A percentile compares a stretch with the other conserved stretches of the same genome.
Evolutionary conservation across 257 asterid genomes (phyloP).

Genomic region (Solanum lignicaule): DNA sequence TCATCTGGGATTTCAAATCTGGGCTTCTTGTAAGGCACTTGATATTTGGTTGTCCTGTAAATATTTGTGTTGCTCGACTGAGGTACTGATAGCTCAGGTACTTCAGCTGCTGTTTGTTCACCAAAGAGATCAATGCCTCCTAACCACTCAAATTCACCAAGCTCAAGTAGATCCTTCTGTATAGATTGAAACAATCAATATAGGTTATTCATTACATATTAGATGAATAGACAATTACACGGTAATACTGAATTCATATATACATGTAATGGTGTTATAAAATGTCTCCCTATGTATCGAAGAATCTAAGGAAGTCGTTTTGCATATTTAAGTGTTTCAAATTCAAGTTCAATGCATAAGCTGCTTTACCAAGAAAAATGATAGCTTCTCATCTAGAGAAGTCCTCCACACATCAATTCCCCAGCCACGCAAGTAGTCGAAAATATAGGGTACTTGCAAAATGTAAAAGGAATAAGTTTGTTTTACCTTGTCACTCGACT

Average conservation of each 20-base stretch:
- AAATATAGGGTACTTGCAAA: background rate
- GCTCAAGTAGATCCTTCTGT: slow-evolving; percentile 84
- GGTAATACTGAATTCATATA: background rate
- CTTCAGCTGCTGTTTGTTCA: slow-evolving; percentile 81
- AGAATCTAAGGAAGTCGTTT: background rate
- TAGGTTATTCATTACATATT: background rate
- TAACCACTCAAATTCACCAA: slow-evolving; percentile 73
- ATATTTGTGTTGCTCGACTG: slow-evolving; percentile 28
- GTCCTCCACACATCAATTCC: background rate
- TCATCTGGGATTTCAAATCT: slow-evolving; percentile 55
- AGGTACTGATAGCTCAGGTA: slow-evolving; percentile 57
- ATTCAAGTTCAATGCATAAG: background rate
- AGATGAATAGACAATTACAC: background rate
- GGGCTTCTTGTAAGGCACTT: slow-evolving; percentile 58
- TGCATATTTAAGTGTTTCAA: background rate
- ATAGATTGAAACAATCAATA: background rate
- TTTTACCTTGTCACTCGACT: slow-evolving; percentile 53
- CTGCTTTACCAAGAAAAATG: background rate
- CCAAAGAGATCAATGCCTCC: slow-evolving; percentile 53
- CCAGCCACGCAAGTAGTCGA: background rate
- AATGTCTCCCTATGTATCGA: background rate
- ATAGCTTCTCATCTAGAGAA: background rate
- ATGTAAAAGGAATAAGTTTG: background rate
- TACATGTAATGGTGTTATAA: background rate
- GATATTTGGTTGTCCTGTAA: slow-evolving; percentile 25